Evolutionary conservation across 345 rosid species (phyloP).

Genomic region (Ceriops tagal): DNA sequence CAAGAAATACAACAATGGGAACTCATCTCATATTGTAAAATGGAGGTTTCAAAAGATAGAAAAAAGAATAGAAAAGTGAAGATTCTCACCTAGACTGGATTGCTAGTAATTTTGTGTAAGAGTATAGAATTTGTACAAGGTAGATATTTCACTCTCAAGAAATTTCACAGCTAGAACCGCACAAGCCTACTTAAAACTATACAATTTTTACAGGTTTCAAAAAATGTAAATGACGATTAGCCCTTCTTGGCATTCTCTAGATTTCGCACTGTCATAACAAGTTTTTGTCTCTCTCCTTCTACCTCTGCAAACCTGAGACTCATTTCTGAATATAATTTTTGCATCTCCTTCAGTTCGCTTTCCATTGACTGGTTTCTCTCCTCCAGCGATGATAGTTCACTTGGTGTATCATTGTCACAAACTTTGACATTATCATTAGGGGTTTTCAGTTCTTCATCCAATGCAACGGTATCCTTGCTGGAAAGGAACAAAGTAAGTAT

Average conservation of each 20-base stretch:
- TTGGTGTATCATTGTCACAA: constrained; percentile 18
- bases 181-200: constrained; percentile 33
- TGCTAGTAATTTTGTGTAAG: too few species aligned
- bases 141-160: constrained; percentile 28
- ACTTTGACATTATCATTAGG: constrained; percentile 7
- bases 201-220: constrained; percentile 35
- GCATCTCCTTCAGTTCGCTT: constrained; percentile 83
- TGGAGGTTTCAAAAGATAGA: too few species aligned
- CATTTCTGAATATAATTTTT: constrained; percentile 85
- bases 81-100: too few species aligned
- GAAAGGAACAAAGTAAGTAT: constrained; percentile 5
- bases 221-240: constrained; percentile 13
- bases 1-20: too few species aligned
- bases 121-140: constrained; percentile 22
- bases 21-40: too few species aligned
- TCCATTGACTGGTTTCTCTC: constrained; percentile 75
- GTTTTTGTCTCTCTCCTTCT: constrained; percentile 90
- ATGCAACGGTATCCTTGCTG: constrained; percentile 17
- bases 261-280: constrained; percentile 77
- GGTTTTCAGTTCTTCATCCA: constrained; percentile 22
- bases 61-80: too few species aligned
- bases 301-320: constrained; percentile 92
- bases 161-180: constrained; percentile 8
- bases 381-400: constrained; percentile 43
- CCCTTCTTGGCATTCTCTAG: constrained; percentile 67